A percentile compares a stretch with the other conserved stretches of the same genome.
Evolutionary conservation across 352 stramenopile genomes (phyloP).

Genomic region (Saprolegnia diclina): DNA sequence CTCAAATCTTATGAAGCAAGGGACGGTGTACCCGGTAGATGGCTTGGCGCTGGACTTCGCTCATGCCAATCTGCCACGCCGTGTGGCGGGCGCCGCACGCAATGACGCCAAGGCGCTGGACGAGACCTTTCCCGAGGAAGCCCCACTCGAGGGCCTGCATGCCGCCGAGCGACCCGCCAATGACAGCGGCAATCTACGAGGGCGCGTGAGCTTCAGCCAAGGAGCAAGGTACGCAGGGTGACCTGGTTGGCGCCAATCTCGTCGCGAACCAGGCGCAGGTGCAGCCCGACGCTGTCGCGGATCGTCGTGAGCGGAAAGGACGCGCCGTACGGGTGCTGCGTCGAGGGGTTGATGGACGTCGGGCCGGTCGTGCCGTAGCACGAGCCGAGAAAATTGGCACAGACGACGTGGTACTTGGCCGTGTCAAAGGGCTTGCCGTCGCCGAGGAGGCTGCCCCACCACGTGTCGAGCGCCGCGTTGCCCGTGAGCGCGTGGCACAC

Average conservation of each 20-base stretch:
- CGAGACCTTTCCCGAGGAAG: constrained; percentile 76
- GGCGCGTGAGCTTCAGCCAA: constrained; percentile 6
- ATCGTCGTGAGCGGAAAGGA: constrained; percentile 90
- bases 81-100: constrained; percentile 91
- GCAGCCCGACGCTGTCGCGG: constrained; percentile 88
- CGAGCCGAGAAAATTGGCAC: constrained; percentile 92
- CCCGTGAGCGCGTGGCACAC: constrained; percentile 95
- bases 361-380: constrained; percentile 93
- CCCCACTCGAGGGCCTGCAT: constrained; percentile 98
- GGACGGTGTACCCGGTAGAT: constrained; percentile 74
- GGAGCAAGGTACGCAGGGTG: no score
- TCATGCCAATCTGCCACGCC: constrained; percentile 95
- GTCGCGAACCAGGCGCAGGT: constrained; percentile 86
- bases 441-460: constrained; percentile 91
- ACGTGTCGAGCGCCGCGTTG: constrained; percentile 90
- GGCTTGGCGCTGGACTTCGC: constrained; percentile 92
- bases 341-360: constrained; percentile 69
- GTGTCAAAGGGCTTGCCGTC: constrained; percentile 88
- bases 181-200: constrained; percentile 55
- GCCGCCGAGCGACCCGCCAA: constrained; percentile 94
- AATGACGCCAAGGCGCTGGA: constrained; percentile 90
- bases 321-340: constrained; percentile 66
- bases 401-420: constrained; percentile 95
- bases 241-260: constrained; percentile 83
- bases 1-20: background rate